A percentile compares a stretch with the other conserved stretches of the same genome.
These are phyloP conservation scores for Plectranthus barbatus DNA, from an alignment of 257 asterid species.

Conservation along the genomic window DNA sequence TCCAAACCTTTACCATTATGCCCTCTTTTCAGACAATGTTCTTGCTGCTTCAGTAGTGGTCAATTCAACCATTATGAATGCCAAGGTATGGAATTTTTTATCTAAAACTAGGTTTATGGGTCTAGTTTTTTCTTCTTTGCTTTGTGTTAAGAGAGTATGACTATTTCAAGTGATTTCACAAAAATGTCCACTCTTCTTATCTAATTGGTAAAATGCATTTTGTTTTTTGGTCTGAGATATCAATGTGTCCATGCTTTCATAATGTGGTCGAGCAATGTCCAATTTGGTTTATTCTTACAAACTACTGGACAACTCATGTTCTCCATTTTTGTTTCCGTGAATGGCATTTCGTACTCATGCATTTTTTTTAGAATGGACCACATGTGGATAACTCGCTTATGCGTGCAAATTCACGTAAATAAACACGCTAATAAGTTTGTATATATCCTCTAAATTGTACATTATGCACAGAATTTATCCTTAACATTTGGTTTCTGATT, in stretches of 20 bases:
- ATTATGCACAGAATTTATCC: neutral
- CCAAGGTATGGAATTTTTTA: slow-evolving; percentile 51
- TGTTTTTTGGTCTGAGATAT: neutral
- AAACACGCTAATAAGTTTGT: neutral
- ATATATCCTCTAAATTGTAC: neutral
- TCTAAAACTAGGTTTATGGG: slow-evolving; percentile 1
- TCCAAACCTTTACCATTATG: slow-evolving; percentile 82
- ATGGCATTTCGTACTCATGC: neutral
- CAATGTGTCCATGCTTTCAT: slow-evolving; percentile 1
- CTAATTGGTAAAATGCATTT: neutral
- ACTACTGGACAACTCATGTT: neutral
- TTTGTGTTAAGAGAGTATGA: neutral
- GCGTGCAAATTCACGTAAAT: neutral
- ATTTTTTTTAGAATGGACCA: neutral
- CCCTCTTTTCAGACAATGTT: slow-evolving; percentile 93
- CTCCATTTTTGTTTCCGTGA: neutral
- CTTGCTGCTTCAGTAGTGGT: slow-evolving; percentile 98
- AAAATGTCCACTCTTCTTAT: neutral
- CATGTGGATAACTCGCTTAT: neutral
- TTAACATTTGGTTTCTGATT: neutral
- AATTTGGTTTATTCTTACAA: neutral
- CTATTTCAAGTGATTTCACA: neutral
- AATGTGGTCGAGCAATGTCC: neutral
- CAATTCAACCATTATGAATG: slow-evolving; percentile 78
- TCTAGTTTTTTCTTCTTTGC: neutral